Evolutionary conservation across 129 eudicot species (phyloP).

Genomic region (Lactuca saligna): DNA sequence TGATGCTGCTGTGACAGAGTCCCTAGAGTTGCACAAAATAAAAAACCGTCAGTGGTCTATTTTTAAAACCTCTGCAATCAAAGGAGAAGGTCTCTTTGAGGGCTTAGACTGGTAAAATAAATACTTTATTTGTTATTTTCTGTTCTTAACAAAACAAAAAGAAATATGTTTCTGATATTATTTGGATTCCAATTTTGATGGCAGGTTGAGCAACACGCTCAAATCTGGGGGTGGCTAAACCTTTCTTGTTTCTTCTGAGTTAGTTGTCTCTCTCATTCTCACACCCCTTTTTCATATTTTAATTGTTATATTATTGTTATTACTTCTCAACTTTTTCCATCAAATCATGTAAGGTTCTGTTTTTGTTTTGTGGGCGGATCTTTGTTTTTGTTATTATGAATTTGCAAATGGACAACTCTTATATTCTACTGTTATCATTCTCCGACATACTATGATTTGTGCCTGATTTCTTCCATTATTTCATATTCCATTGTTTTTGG

Average conservation of each 20-base stretch:
- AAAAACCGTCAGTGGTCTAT: constrained; percentile 98
- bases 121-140: neutral
- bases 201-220: constrained; percentile 86
- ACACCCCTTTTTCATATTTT: constrained; percentile 16
- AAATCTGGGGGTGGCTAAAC: constrained; percentile 80
- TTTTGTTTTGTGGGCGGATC: neutral
- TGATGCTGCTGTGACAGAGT: constrained; percentile 94
- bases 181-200: neutral
- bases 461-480: too few species aligned
- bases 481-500: too few species aligned
- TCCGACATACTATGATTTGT: too few species aligned
- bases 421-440: too few species aligned
- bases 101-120: constrained; percentile 88
- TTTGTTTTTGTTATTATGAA: constrained; percentile 14
- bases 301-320: constrained; percentile 9
- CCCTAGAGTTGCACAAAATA: constrained; percentile 89
- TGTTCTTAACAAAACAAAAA: too few species aligned
- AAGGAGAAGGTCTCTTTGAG: constrained; percentile 98
- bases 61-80: constrained; percentile 88
- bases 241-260: constrained; percentile 20
- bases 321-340: neutral
- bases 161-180: neutral
- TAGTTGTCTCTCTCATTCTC: constrained; percentile 20
- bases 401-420: neutral
- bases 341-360: constrained; percentile 8